Evolutionary conservation across 2,329 filamentous ascomycete genomes (phyloP).

Genomic region (Pseudogymnoascus verrucosus): DNA sequence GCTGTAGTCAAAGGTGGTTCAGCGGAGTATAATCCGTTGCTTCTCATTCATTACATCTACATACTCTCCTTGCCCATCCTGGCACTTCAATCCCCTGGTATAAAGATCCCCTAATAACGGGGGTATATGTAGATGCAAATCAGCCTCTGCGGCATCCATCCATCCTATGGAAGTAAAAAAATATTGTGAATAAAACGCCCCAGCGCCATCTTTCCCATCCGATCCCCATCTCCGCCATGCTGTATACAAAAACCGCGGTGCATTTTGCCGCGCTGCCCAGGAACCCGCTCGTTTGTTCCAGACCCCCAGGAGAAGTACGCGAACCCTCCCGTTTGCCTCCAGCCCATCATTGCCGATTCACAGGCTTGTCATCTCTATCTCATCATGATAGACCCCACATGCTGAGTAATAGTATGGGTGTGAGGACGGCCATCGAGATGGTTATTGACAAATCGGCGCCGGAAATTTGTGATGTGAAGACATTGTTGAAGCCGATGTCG

Average conservation of each 20-base stretch:
- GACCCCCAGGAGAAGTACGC: background rate
- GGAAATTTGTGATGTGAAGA: conserved; percentile 51
- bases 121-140: conserved; percentile 2
- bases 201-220: background rate
- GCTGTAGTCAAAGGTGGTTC: background rate
- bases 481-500: conserved; percentile 64
- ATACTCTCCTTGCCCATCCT: background rate
- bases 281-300: conserved; percentile 4
- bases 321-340: background rate
- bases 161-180: background rate
- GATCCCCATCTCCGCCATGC: background rate
- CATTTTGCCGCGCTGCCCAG: background rate
- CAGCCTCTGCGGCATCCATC: conserved; percentile 1
- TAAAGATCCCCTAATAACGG: background rate
- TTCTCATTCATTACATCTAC: conserved; percentile 4
- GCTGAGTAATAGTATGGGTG: background rate
- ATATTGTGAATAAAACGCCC: background rate
- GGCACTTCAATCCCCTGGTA: background rate
- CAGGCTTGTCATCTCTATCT: background rate
- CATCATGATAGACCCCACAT: conserved; percentile 3
- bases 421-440: background rate
- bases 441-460: background rate
- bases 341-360: background rate
- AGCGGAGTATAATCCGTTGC: background rate
- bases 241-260: background rate